These are phyloP conservation scores for Vitis hybrid DNA, from an alignment of 177 flowering plant species.

Conservation along the genomic window DNA sequence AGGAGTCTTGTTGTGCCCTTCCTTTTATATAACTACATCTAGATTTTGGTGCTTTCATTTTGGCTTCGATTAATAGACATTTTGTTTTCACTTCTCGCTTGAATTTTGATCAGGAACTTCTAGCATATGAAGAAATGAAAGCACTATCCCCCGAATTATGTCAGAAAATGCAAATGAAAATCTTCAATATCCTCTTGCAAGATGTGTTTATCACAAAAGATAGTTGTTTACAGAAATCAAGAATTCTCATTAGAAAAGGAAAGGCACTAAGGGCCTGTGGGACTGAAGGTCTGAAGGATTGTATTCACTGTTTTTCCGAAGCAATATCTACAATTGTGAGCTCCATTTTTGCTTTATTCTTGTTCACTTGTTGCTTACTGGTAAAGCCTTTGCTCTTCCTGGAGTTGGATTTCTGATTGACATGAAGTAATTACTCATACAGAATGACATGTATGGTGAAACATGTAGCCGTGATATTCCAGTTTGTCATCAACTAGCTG, in stretches of 20 bases:
- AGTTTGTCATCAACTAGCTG: constrained; percentile 51
- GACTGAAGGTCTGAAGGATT: constrained; percentile 38
- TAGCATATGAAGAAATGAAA: constrained; percentile 60
- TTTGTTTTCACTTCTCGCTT: constrained; percentile 6
- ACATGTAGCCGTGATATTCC: constrained; percentile 12
- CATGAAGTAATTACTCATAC: constrained; percentile 18
- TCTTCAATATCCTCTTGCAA: constrained; percentile 51
- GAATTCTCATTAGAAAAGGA: constrained; percentile 56
- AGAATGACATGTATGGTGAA: constrained; percentile 35
- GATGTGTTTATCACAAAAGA: constrained; percentile 46
- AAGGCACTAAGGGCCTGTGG: constrained; percentile 46
- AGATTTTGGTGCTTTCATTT: background rate
- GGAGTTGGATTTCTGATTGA: constrained; percentile 12
- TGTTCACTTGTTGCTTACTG: background rate
- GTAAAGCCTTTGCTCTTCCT: background rate
- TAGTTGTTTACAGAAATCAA: constrained; percentile 43
- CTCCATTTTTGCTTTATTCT: constrained; percentile 5
- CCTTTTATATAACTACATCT: constrained; percentile 3
- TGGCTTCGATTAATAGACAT: background rate
- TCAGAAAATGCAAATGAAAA: constrained; percentile 61
- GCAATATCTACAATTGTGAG: constrained; percentile 69
- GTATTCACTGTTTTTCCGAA: constrained; percentile 70
- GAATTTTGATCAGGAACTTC: constrained; percentile 61
- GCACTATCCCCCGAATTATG: constrained; percentile 39
- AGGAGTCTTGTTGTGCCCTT: background rate